Base-by-base conservation (phyloP, 371 early-diverging fungal genomes). In the Mycotypha africana region DNA sequence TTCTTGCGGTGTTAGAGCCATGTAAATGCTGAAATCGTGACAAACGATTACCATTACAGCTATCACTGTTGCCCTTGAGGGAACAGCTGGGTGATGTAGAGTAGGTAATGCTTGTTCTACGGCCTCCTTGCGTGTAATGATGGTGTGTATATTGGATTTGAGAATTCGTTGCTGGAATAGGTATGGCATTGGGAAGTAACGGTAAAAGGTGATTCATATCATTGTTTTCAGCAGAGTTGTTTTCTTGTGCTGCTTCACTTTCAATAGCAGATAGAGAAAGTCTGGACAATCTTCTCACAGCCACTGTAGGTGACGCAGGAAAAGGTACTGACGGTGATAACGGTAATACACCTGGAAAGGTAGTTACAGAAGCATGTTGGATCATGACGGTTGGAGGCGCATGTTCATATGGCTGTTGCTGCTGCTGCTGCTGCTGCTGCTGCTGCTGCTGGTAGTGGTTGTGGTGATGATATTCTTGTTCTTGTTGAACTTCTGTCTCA, bases 71-170 rank as follows among this genome's bases (percentile, higher is more conserved):
- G n/a, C n/a, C n/a, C n/a, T n/a, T n/a, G n/a, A n/a, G n/a, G n/a
- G n/a, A n/a, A n/a, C n/a, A n/a, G 3, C 45, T 60, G 10, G 72
- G 68, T 0, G 64, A 65, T 14, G 65, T 65, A 19, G 65, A 65
- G 21, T 65, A 68, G 9, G 73, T 59, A n/a, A 64, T 32, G n/a
- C 38, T 45, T 1, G 52, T 32, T 6, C 46, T 34, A 17, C 24
- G 15, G 10, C 43, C 37, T 21, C 28, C 20, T 44, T 19, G 15
- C 24, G 22, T 1, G n/a, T 26, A 30, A 21, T 20, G n/a, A 21
- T 49, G 70, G 19, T 70, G 67, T 40, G 69, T 65, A 62, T 62
- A 69, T 52, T 69, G 70, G 65, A 69, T 66, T 11, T 39, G 47
- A 20, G 67, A 38, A n/a, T n/a, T n/a, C n/a, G n/a, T n/a, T 19